These are phyloP conservation scores for Rhynchospora breviuscula DNA, from an alignment of 176 grass and related monocot genomes.

Conservation along the genomic window DNA sequence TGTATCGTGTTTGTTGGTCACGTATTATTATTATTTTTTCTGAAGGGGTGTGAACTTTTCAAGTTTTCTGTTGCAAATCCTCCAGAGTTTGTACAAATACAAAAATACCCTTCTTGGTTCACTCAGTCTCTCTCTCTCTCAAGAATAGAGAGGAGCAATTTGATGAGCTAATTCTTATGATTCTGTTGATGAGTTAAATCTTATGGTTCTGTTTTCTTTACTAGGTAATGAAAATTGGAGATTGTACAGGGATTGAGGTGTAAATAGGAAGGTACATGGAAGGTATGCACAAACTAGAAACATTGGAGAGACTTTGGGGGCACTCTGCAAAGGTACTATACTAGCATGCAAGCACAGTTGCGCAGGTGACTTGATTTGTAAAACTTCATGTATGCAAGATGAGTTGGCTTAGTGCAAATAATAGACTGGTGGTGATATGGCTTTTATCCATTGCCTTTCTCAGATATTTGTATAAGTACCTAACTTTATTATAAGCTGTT, in stretches of 20 bases:
- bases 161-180: no score
- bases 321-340: not conserved
- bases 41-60: not conserved
- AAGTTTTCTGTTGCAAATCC: not conserved
- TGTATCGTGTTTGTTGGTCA: not conserved
- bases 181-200: not conserved
- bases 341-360: not conserved
- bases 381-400: not conserved
- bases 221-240: not conserved
- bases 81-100: not conserved
- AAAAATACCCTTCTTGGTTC: not conserved
- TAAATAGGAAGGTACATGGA: constrained; percentile 32
- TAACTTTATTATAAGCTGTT: constrained; percentile 17
- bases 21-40: not conserved
- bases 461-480: constrained; percentile 22
- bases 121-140: no score
- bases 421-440: constrained; percentile 17
- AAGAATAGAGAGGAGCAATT: no score
- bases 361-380: not conserved
- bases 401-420: constrained; percentile 14
- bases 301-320: not conserved
- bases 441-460: constrained; percentile 23
- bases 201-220: not conserved
- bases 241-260: constrained; percentile 28
- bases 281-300: not conserved